Conservation (phyloP, 768 basidiomycete genomes). For the Phanerodontia chrysosporium region DNA sequence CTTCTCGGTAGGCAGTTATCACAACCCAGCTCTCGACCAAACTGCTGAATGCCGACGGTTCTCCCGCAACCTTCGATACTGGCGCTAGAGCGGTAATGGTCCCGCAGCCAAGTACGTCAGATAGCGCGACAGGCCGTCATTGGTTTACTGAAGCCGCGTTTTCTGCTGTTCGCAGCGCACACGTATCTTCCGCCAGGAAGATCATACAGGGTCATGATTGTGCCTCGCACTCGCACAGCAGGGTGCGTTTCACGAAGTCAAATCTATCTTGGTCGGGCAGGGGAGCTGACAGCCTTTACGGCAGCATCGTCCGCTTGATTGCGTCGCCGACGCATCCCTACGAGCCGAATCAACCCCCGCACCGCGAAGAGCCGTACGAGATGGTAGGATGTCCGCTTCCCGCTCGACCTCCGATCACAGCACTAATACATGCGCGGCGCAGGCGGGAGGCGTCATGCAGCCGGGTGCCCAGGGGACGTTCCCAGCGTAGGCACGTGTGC, state of each 20-base stretch:
- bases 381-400: constrained; percentile 18
- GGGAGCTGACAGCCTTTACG: constrained; percentile 16
- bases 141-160: not conserved
- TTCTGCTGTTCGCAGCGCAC: not conserved
- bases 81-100: constrained; percentile 60
- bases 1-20: constrained; percentile 39
- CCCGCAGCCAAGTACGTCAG: constrained; percentile 54
- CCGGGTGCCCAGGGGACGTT: not conserved
- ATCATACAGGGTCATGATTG: constrained; percentile 40
- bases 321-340: constrained; percentile 29
- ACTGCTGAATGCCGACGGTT: constrained; percentile 59
- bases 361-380: constrained; percentile 25
- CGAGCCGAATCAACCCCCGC: constrained; percentile 4
- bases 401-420: not conserved
- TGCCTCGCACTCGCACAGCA: constrained; percentile 35
- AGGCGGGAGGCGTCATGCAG: constrained; percentile 19
- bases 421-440: not conserved
- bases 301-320: constrained; percentile 38
- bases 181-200: constrained; percentile 40
- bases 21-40: constrained; percentile 73
- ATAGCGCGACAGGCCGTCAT: not conserved
- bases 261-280: constrained; percentile 1
- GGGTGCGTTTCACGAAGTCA: constrained; percentile 27
- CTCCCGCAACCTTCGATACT: constrained; percentile 61
- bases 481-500: not conserved